Percentiles rank a stretch among this genome's conserved stretches.
These are phyloP conservation scores for Yarrowia divulgata DNA, from an alignment of 805 yeast genomes.

Conservation along the genomic window DNA sequence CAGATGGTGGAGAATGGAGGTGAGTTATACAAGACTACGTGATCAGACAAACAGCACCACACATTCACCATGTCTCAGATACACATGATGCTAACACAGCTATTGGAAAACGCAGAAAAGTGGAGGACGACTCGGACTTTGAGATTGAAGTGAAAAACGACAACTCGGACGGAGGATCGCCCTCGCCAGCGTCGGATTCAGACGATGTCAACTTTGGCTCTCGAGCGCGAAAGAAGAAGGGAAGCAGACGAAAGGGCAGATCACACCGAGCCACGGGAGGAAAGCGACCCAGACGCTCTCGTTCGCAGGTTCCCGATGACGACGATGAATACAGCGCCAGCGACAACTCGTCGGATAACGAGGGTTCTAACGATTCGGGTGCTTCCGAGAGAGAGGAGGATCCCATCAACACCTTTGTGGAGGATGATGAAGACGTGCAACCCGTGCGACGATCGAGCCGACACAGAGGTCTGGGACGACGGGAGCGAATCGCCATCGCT, in stretches of 20 bases:
- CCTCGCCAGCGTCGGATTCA: slow-evolving; percentile 25
- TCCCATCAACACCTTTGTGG: slow-evolving; percentile 32
- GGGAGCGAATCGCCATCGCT: slow-evolving; percentile 19
- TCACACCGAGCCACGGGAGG: slow-evolving; percentile 13
- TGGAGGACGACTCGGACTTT: slow-evolving; percentile 30
- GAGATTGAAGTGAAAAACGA: slow-evolving; percentile 6
- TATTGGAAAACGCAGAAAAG: slow-evolving; percentile 20
- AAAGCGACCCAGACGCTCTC: slow-evolving; percentile 23
- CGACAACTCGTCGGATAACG: slow-evolving; percentile 29
- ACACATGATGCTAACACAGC: slow-evolving; percentile 19
- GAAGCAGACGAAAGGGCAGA: slow-evolving; percentile 15
- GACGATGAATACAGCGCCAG: slow-evolving; percentile 28
- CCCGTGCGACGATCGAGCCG: slow-evolving; percentile 20
- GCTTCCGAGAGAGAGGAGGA: slow-evolving; percentile 26
- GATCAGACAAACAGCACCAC: background rate
- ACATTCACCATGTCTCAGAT: background rate
- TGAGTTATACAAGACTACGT: background rate
- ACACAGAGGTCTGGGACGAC: slow-evolving; percentile 20
- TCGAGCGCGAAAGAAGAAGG: slow-evolving; percentile 20
- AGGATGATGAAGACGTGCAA: slow-evolving; percentile 30
- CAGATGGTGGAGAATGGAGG: slow-evolving; percentile 38
- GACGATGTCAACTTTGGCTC: slow-evolving; percentile 31
- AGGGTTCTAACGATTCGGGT: slow-evolving; percentile 14
- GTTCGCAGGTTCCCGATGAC: slow-evolving; percentile 35
- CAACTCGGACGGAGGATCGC: slow-evolving; percentile 21